Conservation (phyloP, 306 rosid genomes). For the Cajanus cajan region DNA sequence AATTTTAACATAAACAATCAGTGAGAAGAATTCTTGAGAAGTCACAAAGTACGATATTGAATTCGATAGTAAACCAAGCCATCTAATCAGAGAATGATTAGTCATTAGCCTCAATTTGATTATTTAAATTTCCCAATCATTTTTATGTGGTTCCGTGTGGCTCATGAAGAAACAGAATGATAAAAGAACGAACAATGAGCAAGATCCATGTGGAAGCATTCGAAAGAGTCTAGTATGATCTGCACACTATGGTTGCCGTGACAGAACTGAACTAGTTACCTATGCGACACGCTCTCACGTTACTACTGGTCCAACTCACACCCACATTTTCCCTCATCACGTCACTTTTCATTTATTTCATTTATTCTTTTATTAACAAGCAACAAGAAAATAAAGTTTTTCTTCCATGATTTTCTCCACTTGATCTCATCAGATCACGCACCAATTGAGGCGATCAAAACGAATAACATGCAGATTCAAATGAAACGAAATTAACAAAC, state of each 20-base stretch:
- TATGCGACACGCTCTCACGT: not conserved
- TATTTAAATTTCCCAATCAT: not conserved
- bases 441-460: not conserved
- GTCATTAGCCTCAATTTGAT: not conserved
- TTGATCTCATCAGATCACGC: not conserved
- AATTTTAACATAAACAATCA: not conserved
- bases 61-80: not conserved
- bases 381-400: not conserved
- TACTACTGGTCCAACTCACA: not conserved
- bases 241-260: constrained; percentile 27
- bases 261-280: not conserved
- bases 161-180: not conserved
- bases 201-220: constrained; percentile 35
- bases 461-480: not conserved
- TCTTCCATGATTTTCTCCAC: not conserved
- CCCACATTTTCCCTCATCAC: not conserved
- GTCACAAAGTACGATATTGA: not conserved
- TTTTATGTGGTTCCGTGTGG: not conserved
- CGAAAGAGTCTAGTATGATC: not conserved
- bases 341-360: not conserved
- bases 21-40: not conserved
- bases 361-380: not conserved
- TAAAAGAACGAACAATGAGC: not conserved
- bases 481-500: not conserved
- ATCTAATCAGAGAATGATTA: not conserved